A percentile compares a stretch with the other conserved stretches of the same genome.
Conservation (phyloP, 2,329 filamentous ascomycete genomes). For the Endoconidiophora laricicola region DNA sequence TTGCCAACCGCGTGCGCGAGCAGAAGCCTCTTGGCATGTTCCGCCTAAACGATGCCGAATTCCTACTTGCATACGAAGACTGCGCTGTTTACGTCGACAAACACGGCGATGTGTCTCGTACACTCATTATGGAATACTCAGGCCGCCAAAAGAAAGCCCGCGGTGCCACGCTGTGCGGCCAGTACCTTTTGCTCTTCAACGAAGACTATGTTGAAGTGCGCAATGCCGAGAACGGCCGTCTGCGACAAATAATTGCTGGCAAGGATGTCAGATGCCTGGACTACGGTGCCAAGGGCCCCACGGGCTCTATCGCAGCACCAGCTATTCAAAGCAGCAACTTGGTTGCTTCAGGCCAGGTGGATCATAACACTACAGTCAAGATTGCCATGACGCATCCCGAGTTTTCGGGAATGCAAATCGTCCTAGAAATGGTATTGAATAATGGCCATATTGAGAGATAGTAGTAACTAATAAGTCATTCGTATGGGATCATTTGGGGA, state of each 20-base stretch:
- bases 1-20: slow-evolving; percentile 65
- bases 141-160: slow-evolving; percentile 66
- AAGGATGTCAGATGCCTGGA: slow-evolving; percentile 82
- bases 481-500: not conserved
- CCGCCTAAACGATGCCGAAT: slow-evolving; percentile 78
- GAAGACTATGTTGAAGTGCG: slow-evolving; percentile 93
- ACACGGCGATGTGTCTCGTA: slow-evolving; percentile 85
- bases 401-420: slow-evolving; percentile 64
- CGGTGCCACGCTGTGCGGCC: slow-evolving; percentile 73
- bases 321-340: slow-evolving; percentile 10
- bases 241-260: slow-evolving; percentile 88
- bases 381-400: slow-evolving; percentile 91
- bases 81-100: slow-evolving; percentile 98
- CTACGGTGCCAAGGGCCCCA: slow-evolving; percentile 54
- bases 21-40: slow-evolving; percentile 92
- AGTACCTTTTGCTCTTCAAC: slow-evolving; percentile 86
- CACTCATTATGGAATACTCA: slow-evolving; percentile 98
- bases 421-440: slow-evolving; percentile 84
- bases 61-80: slow-evolving; percentile 84
- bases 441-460: slow-evolving; percentile 52
- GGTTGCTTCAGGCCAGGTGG: slow-evolving; percentile 10
- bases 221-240: slow-evolving; percentile 84
- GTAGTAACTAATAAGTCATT: not conserved
- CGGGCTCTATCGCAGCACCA: slow-evolving; percentile 22
- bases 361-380: slow-evolving; percentile 61